A percentile compares a stretch with the other conserved stretches of the same genome.
phyloP scores from a whole-genome alignment of 805 yeast species.

The Cyberlindnera samutprakarnensis region DNA sequence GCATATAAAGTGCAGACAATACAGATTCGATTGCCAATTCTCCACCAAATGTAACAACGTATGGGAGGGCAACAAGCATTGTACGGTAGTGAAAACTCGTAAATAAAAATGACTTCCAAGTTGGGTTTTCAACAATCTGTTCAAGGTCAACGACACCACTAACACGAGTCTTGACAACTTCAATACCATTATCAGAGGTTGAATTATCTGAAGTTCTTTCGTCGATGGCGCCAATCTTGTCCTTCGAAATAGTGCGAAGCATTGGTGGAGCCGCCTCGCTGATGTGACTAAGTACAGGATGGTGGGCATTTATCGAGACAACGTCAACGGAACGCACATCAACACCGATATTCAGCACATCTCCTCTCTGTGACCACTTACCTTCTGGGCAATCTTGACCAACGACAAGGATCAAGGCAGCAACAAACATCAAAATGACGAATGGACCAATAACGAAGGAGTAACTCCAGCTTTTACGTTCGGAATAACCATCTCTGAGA shows the following conservation, averaged over 20 bases:
- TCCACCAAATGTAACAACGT: slow-evolving; percentile 24
- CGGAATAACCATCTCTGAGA: slow-evolving; percentile 13
- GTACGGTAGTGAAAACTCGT: slow-evolving; percentile 22
- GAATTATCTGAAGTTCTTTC: slow-evolving; percentile 3
- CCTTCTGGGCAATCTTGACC: slow-evolving; percentile 31
- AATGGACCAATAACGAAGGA: slow-evolving; percentile 27
- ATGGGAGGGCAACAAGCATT: slow-evolving; percentile 22
- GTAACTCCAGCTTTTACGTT: slow-evolving; percentile 22
- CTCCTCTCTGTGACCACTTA: slow-evolving; percentile 25
- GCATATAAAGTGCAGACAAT: slow-evolving; percentile 18
- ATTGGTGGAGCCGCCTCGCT: neutral
- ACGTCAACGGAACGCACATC: slow-evolving; percentile 20
- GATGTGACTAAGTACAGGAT: slow-evolving; percentile 6
- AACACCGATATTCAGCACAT: slow-evolving; percentile 19
- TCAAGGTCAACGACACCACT: slow-evolving; percentile 15
- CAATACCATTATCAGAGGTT: slow-evolving; percentile 1
- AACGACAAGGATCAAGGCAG: slow-evolving; percentile 17
- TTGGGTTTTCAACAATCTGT: slow-evolving; percentile 23
- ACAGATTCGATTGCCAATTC: slow-evolving; percentile 25
- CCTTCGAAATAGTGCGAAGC: slow-evolving; percentile 4
- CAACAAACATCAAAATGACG: slow-evolving; percentile 23
- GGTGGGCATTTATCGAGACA: slow-evolving; percentile 15
- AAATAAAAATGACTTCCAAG: slow-evolving; percentile 10
- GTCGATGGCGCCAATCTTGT: slow-evolving; percentile 5
- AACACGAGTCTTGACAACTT: slow-evolving; percentile 12